Percentiles rank a stretch among this genome's conserved stretches.
Evolutionary conservation across 2,329 filamentous ascomycete species (phyloP).

Genomic region (Fusarium sp.): DNA sequence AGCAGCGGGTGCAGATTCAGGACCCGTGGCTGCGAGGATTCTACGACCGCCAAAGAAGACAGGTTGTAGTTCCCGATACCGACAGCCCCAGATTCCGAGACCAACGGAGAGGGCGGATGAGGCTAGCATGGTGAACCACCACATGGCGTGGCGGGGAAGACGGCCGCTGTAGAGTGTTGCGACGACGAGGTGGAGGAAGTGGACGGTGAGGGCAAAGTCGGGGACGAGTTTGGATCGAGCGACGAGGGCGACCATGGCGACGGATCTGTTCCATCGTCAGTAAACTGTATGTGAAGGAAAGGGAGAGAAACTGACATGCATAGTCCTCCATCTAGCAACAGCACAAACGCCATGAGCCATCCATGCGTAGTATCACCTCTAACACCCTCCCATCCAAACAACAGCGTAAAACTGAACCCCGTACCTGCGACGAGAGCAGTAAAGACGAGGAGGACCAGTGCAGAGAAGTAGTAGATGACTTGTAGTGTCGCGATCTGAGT

Average conservation of each 20-base stretch:
- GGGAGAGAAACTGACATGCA: constrained; percentile 56
- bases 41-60: constrained; percentile 82
- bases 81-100: constrained; percentile 90
- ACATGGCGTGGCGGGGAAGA: constrained; percentile 82
- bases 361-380: constrained; percentile 72
- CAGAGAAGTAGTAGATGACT: constrained; percentile 64
- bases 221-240: constrained; percentile 93
- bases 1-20: constrained; percentile 2
- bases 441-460: constrained; percentile 67
- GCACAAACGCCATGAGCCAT: constrained; percentile 69
- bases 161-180: constrained; percentile 82
- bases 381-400: constrained; percentile 70
- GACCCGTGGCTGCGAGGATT: constrained; percentile 49
- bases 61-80: constrained; percentile 87
- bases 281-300: not conserved
- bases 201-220: constrained; percentile 92
- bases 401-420: constrained; percentile 63
- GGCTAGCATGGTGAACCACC: constrained; percentile 77
- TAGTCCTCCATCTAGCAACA: constrained; percentile 67
- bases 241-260: constrained; percentile 86
- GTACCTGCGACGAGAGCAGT: constrained; percentile 69
- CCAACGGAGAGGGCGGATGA: constrained; percentile 62
- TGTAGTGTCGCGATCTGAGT: constrained; percentile 70
- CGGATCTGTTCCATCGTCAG: constrained; percentile 67
- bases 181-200: constrained; percentile 83